phyloP scores from a whole-genome alignment of 208 protist species.

The Trypanosoma cruzi region DNA sequence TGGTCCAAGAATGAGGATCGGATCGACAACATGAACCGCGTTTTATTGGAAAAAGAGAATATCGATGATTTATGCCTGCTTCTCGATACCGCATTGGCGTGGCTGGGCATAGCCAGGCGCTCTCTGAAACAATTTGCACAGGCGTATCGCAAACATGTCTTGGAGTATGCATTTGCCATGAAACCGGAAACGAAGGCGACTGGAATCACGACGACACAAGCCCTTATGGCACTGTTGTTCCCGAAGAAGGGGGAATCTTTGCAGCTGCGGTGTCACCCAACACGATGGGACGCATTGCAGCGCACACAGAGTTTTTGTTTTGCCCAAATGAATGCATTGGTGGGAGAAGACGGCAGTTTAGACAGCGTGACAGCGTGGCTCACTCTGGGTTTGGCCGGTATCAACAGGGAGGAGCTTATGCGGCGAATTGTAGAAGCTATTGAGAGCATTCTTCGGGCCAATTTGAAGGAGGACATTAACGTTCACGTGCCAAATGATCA shows the following conservation, averaged over 20 bases:
- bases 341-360: slow-evolving; percentile 23
- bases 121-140: slow-evolving; percentile 16
- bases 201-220: slow-evolving; percentile 12
- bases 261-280: background rate
- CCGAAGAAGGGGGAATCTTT: background rate
- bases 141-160: slow-evolving; percentile 22
- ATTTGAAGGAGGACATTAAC: background rate
- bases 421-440: background rate
- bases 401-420: slow-evolving; percentile 19
- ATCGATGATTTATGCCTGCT: slow-evolving; percentile 21
- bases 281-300: slow-evolving; percentile 5
- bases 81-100: slow-evolving; percentile 17
- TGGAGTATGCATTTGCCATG: slow-evolving; percentile 13
- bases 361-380: slow-evolving; percentile 23
- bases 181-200: background rate
- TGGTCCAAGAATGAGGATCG: background rate
- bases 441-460: background rate
- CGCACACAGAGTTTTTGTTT: background rate
- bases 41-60: background rate
- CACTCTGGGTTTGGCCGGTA: slow-evolving; percentile 7
- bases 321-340: slow-evolving; percentile 1
- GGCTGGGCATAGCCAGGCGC: slow-evolving; percentile 4
- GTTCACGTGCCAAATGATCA: background rate
- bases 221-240: slow-evolving; percentile 10
- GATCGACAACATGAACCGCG: background rate